Base-by-base conservation (phyloP, 2,329 filamentous ascomycete species). In the Fonsecaea erecta region DNA sequence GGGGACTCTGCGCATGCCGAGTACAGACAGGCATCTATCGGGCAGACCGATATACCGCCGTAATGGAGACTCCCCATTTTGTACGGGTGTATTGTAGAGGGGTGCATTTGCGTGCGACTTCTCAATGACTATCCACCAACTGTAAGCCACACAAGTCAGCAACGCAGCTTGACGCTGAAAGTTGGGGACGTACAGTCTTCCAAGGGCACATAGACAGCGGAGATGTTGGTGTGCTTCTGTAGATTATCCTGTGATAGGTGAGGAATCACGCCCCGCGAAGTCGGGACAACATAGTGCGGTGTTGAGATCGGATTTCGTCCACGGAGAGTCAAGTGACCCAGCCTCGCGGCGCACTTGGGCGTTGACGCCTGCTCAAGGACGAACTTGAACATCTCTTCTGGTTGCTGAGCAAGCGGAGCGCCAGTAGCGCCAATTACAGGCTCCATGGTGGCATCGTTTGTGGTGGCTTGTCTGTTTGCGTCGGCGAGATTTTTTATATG, bases 171-270 rank as follows among this genome's bases (percentile, higher is more conserved):
- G 57, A 28, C 32, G 62, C 53, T 55, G 24, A 40, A 61, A 48
- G 35, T 52, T 9, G 30, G 35, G 26, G 53, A 77, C 90, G 78
- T 83, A 97, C 95, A 98, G 77, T 99, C 95, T 82, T 99, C 95
- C 30, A 98, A 80, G 0, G 90, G 91, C 73, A 95, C 82, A 75
- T 96, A 96, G 2, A 91, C 83, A 28, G 90, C 90, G 30, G 82
- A 81, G 65, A 96, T 82, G 4, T 84, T 76, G 0, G 88, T 88
- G 72, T 90, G 82, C 62, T 86, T 88, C 46, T 79, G 76, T 70
- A 95, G 82, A 67, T 90, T 90, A 80, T 99, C 95, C 43, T 93
- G 93, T 2, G 93, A 91, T 69, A 99, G 79, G 79, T 99, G 95
- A 58, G 95, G 93, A 37, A 98, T 82, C 1, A 86, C 86, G 24